Base-by-base conservation (phyloP, 78 protist species). In the Isochrysis galbana region DNA sequence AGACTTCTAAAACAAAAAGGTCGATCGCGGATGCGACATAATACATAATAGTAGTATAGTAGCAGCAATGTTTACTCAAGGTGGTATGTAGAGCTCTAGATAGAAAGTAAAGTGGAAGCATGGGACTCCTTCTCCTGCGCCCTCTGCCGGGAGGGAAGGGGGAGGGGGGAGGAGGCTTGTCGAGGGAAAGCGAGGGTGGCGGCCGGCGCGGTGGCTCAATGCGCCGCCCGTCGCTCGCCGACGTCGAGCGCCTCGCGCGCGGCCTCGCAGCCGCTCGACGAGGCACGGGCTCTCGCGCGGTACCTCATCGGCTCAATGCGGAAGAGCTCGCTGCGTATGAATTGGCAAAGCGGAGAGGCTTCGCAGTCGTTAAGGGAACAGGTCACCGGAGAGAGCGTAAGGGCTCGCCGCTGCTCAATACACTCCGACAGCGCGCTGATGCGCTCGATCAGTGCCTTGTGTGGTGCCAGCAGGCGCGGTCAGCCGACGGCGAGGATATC, bases 391-490 rank as follows among this genome's bases (percentile, higher is more conserved):
- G 36, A 26, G 82, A 72, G 82, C 39, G 82, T 3, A 72, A 72
- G 82, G 82, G 82, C 42, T 25, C 34, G 14, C 82, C 82, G 82
- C 82, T 72, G 82, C 82, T 72, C 42, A 72, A 72, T 32, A 36
- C 17, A 25, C 36, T n/a, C 25, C 82, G 82, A 17, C 82, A 72
- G 82, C 82, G 41, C 23, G 25, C 42, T 3, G 82, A 72, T 7
- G 82, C 82, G 44, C 41, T 5, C 19, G 82, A 5, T 1, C 0
- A 2, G 17, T 5, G n/a, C 82, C 17, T 32, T 5, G 82, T 72
- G 0, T 72, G 82, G 82, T 11, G 11, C 26, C n/a, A 61, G 72
- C 72, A 51, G 61, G n/a, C n/a, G n/a, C n/a, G n/a, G n/a, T n/a
- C n/a, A n/a, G 61, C 29, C 61, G 61, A 19, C 61, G 29, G 7